Evolutionary conservation across 2,329 filamentous ascomycete species (phyloP), one percentile per base, ranked within the genome.

Genomic region (Pseudocercospora eumusae): DNA sequence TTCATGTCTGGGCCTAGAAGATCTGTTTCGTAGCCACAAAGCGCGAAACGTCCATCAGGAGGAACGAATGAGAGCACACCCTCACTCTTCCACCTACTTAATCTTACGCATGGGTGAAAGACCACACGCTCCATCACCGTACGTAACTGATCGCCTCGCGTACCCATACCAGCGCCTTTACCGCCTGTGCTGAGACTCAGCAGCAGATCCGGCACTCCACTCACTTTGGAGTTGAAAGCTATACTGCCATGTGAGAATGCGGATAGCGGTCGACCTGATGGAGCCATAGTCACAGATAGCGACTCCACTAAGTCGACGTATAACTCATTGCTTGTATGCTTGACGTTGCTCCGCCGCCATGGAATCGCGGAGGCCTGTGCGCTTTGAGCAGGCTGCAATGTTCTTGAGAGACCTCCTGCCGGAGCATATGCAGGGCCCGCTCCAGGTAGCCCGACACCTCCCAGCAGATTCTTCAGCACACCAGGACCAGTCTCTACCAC

Each of bases 261-360:
- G 7, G 91, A 88, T 21, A 99, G 82, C 0, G 93, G 89, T 13
- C 92, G 84, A 4, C 95, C 95, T 0, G 93, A 97, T 0, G 95
- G 95, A 0, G 95, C 92, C 45, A 98, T 84, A 0, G 90, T 96
- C 44, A 97, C 91, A 0, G 88, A 86, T 0, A 99, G 81, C 1
- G 91, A 92, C 79, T 99, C 95, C 64, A 99, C 87, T 11, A 99
- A 87, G 75, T 99, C 95, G 61, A 96, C 93, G 75, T 98, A 98
- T 68, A 99, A 83, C 76, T 99, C 95, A 77, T 98, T 99, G 59
- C 91, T 96, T 3, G 93, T 98, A 76, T 99, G 95, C 15, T 93
- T 85, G 57, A 99, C 95, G 71, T 96, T 96, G 42, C 91, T 87
- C 64, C 92, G 84, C 64, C 95, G 86, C 95, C 95, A 99, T 1